These are phyloP conservation scores for Diaporthe nobilis DNA, from an alignment of 2,329 filamentous ascomycete species.

Conservation along the genomic window DNA sequence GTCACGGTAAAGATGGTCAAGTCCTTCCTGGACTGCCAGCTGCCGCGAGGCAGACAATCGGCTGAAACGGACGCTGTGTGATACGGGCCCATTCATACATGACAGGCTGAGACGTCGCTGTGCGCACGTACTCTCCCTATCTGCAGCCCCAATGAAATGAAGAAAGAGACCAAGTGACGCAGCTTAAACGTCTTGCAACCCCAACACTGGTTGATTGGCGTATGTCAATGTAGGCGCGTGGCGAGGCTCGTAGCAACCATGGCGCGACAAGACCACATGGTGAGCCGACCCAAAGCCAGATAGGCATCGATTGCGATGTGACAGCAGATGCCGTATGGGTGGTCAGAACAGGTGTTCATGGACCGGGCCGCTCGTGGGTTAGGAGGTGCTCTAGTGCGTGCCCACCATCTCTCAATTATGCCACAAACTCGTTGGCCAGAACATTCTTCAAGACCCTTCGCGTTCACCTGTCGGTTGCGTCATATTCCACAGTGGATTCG, in stretches of 20 bases:
- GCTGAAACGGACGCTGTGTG: constrained; percentile 11
- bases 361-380: not conserved
- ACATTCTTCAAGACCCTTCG: not conserved
- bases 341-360: not conserved
- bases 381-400: not conserved
- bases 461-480: not conserved
- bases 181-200: not conserved
- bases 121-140: not conserved
- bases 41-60: not conserved
- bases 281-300: not conserved
- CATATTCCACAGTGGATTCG: not conserved
- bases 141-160: no score
- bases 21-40: not conserved
- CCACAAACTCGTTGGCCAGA: not conserved
- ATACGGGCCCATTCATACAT: not conserved
- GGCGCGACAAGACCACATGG: not conserved
- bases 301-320: not conserved
- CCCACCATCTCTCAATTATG: not conserved
- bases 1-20: not conserved
- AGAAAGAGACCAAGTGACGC: not conserved
- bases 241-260: not conserved
- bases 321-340: not conserved
- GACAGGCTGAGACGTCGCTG: not conserved
- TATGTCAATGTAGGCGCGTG: not conserved
- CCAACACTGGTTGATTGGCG: not conserved